A percentile compares a stretch with the other conserved stretches of the same genome.
Conservation (phyloP, 2,329 filamentous ascomycete genomes). For the Orbilia javanica region DNA sequence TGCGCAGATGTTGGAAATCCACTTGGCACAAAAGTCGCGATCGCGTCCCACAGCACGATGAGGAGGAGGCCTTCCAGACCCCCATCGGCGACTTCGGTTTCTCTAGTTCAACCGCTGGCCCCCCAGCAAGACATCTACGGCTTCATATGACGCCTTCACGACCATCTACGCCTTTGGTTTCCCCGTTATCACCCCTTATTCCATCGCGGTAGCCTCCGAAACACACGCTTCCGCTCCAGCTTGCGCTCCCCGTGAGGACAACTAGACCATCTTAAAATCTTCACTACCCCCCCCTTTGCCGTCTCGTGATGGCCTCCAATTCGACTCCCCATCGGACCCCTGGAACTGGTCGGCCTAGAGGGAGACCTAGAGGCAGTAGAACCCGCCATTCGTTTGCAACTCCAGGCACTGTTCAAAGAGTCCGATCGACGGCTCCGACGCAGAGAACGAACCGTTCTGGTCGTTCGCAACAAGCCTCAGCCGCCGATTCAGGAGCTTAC, state of each 20-base stretch:
- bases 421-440: constrained; percentile 32
- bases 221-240: constrained; percentile 1
- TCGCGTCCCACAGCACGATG: constrained; percentile 47
- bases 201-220: constrained; percentile 33
- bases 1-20: constrained; percentile 51
- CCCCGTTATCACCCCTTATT: not conserved
- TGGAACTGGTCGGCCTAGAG: constrained; percentile 52
- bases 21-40: constrained; percentile 53
- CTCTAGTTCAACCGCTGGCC: constrained; percentile 20
- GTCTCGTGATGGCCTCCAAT: constrained; percentile 44
- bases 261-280: constrained; percentile 4
- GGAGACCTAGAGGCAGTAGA: constrained; percentile 53
- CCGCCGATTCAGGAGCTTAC: constrained; percentile 84
- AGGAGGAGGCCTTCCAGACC: constrained; percentile 17
- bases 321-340: constrained; percentile 50
- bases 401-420: constrained; percentile 29
- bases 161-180: constrained; percentile 15
- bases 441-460: constrained; percentile 46
- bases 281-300: not conserved
- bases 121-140: constrained; percentile 10
- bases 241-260: constrained; percentile 22
- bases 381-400: constrained; percentile 51
- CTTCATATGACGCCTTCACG: constrained; percentile 38
- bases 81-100: constrained; percentile 29
- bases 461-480: constrained; percentile 41